Evolutionary conservation across 805 yeast species (phyloP), one percentile per base, ranked within the genome.

Genomic region (Yamadazyma sp.): DNA sequence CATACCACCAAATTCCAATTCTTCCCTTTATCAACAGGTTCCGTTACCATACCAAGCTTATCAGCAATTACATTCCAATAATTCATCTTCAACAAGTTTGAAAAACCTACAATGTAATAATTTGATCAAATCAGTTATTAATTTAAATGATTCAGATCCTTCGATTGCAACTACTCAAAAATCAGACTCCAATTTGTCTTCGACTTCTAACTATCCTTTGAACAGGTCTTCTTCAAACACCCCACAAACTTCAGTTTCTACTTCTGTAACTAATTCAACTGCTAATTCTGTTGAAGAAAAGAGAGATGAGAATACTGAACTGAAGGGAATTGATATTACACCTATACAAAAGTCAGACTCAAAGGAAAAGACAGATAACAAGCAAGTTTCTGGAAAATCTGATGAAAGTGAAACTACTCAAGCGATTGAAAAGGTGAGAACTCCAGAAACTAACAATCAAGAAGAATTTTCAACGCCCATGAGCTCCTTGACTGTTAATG

Each of bases 81-180:
- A 36, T 24, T 44, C 48, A 2, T 44, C 48, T 4, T 30, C 39
- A 8, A 33, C 48, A 2, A 44, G 48, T 25, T 38, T 44, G 41
- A 44, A 40, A 24, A 40, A 34, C 20, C 31, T 44, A n/a, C 44
- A 44, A 18, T 31, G 40, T 9, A 44, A 30, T 13, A 44, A 40
- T 11, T 31, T 40, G 34, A 19, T 38, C 5, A 44, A 40, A 16
- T 29, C 22, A 19, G 21, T 37, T 31, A 30, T 34, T 7, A 24
- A 35, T 16, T 33, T 37, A 13, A 29, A 38, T 10, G 30, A 30
- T 32, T 36, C 44, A 6, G 43, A 40, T 26, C 23, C 21, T 4
- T 34, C 34, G 2, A 31, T 35, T 9, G 42, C 27, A 23, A 7
- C 27, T 23, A 23, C 13, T 11, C 27, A 23, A 7, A 10, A 10